Evolutionary conservation across 257 asterid species (phyloP), one percentile per base, ranked within the genome.

Genomic region (Eustoma russellianum): DNA sequence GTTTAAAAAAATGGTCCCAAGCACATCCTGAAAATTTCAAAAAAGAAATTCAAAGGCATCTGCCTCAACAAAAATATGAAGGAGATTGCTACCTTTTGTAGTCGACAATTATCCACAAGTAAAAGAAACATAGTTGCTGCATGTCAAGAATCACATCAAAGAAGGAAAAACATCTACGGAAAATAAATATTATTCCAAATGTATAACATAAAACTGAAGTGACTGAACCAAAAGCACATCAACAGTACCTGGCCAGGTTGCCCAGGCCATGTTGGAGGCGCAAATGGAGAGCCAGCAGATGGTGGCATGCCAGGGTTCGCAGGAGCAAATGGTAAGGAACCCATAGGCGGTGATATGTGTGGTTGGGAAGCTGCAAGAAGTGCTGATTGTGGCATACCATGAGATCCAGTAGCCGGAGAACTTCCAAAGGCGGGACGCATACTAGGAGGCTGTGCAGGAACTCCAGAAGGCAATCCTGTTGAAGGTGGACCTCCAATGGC

Each of bases 351-450:
- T 15, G 73, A 80, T 60, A 65, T 33, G 55, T 63, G 74, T 61
- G 69, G 92, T 53, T 66, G 75, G 9, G 82, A 74, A 17, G 71
- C 83, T 13, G 81, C 71, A 75, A 86, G 90, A 2, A 80, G 79
- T 5, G 74, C 73, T 7, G 90, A 80, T 65, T 87, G 97, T 45
- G 80, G 81, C 58, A 74, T 61, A 61, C 78, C 73, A 66, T 79
- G 68, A 65, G 81, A 13, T 50, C 73, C 76, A 61, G 81, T 79
- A 69, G 85, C n/a, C 58, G 88, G 77, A 14, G 83, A 86, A 69
- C 87, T 59, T 44, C 97, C 97, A 70, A 74, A 88, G 59, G 81
- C 78, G 55, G 97, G 79, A 56, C 66, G 85, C 81, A 74, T 72
- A 67, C 76, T 80, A n/a, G 61, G 66, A 44, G 78, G 77, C 69